Evolutionary conservation across 2,329 filamentous ascomycete genomes (phyloP).

Genomic region (Claviceps sp.): DNA sequence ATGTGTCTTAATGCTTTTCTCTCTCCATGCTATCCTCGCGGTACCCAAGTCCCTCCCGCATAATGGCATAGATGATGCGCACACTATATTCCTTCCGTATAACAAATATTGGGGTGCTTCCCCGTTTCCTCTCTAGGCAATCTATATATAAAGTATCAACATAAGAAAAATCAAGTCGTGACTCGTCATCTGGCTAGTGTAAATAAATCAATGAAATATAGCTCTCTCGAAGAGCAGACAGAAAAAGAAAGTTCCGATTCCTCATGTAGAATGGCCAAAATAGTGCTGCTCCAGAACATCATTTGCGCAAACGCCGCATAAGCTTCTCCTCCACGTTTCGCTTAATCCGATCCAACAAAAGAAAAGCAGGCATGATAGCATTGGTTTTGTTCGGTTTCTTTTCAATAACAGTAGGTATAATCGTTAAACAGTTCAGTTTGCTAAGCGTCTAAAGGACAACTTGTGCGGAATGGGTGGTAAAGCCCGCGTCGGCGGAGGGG

Average conservation of each 20-base stretch:
- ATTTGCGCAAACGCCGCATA: too few species aligned
- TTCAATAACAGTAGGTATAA: too few species aligned
- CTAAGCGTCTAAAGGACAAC: not conserved
- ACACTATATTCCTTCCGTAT: not conserved
- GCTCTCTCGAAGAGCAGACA: not conserved
- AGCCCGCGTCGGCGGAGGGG: slow-evolving; percentile 40
- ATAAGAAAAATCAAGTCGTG: not conserved
- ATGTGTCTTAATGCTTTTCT: too few species aligned
- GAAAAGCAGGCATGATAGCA: too few species aligned
- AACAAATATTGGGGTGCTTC: not conserved
- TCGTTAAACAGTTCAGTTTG: too few species aligned
- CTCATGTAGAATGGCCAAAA: too few species aligned
- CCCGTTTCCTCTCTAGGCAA: not conserved
- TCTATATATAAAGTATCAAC: not conserved
- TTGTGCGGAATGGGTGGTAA: slow-evolving; percentile 38
- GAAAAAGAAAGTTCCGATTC: not conserved
- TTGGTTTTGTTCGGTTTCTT: not conserved
- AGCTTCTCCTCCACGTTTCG: too few species aligned
- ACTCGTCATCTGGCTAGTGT: not conserved
- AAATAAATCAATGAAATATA: not conserved
- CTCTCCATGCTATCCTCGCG: too few species aligned
- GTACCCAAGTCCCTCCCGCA: too few species aligned
- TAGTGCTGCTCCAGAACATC: too few species aligned
- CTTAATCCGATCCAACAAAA: too few species aligned
- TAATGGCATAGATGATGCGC: too few species aligned